Evolutionary conservation across 2,329 filamentous ascomycete genomes (phyloP), one percentile per base, ranked within the genome.

Genomic region (Xylaria sp.): DNA sequence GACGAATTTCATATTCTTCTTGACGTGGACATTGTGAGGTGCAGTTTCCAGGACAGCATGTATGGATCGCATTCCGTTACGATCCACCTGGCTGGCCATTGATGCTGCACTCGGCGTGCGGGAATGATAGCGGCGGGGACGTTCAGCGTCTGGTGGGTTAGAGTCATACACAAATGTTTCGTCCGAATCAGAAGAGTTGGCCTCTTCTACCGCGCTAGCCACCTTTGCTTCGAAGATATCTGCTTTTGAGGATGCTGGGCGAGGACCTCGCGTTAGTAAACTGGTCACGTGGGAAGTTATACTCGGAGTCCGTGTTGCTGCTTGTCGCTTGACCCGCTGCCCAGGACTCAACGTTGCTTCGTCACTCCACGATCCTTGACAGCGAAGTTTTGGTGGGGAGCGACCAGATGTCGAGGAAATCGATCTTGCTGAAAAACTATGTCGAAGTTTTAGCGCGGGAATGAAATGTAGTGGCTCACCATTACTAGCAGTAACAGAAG

Each of bases 161-260:
- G 95, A 98, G 77, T 99, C 95, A 78, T 99, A 99, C 15, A 99
- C 95, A 77, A 98, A 99, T 0, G 95, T 98, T 78, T 98, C 95
- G 72, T 97, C 95, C 1, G 94, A 98, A 76, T 99, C 95, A 6
- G 94, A 97, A 12, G 94, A 96, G 76, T 97, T 92, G 46, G 92
- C 93, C 76, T 98, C 94, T 75, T 98, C 94, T 55, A 99, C 93
- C 8, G 94, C 94, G 75, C 89, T 97, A 53, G 94, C 94, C 69
- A 99, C 93, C 74, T 96, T 96, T 69, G 94, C 93, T 80, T 98
- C 95, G 75, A 99, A 99, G 54, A 98, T 93, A 78, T 99, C 95
- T 74, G 95, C 94, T 80, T 98, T 98, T 63, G 94, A 96, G 15
- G 93, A 95, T 63, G 89, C 92, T 89, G 83, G 77, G 71, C 74